Conservation (phyloP, 2,329 filamentous ascomycete genomes). For the Chrysoporthe cubensis region DNA sequence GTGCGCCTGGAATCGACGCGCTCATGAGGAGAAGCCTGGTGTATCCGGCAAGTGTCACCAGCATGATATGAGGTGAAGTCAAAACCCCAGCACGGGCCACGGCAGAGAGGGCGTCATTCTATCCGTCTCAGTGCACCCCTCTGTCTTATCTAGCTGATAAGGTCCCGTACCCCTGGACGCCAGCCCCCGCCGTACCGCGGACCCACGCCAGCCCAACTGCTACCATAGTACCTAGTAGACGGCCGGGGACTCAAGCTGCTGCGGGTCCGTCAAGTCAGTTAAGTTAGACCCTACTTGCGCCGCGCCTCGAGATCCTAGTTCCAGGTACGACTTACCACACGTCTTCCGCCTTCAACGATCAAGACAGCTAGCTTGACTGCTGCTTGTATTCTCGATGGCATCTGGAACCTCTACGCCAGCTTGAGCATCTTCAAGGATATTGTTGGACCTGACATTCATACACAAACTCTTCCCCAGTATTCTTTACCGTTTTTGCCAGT, state of each 20-base stretch:
- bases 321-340: no score
- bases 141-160: conserved; percentile 6
- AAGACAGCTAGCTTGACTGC: no score
- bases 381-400: no score
- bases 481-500: neutral
- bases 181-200: neutral
- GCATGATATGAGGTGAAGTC: neutral
- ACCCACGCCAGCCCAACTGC: no score
- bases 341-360: no score
- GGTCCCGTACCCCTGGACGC: neutral
- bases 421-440: neutral
- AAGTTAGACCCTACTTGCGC: no score
- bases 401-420: no score
- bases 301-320: neutral
- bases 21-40: neutral
- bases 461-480: neutral
- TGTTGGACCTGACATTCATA: neutral
- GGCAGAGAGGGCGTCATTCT: neutral
- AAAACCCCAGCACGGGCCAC: neutral
- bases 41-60: neutral
- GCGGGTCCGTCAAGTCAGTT: neutral
- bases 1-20: neutral
- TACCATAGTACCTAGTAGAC: no score
- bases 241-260: neutral
- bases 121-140: neutral